These are phyloP conservation scores for Nicotiana rustica DNA, from an alignment of 305 asterid genomes.

Conservation along the genomic window DNA sequence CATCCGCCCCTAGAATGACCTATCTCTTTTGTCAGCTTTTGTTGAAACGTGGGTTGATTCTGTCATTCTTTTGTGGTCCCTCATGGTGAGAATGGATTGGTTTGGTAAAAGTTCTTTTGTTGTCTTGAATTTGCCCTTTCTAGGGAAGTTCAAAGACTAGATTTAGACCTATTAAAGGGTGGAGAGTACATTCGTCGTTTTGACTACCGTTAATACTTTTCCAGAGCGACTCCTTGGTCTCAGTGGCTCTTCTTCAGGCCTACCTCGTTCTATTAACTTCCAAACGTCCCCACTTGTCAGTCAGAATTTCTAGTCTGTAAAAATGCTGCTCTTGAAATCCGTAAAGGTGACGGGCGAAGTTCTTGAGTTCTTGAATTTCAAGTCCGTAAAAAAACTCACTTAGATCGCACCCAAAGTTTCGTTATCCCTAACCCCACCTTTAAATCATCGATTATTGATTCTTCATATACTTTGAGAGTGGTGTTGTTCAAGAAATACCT, in stretches of 20 bases:
- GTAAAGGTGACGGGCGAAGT: slow-evolving; percentile 3
- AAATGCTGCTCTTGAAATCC: slow-evolving; percentile 24
- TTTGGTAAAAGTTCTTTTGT: background rate
- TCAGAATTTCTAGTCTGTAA: slow-evolving; percentile 23
- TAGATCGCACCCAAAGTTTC: no score
- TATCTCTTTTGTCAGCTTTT: no score
- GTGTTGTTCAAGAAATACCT: no score
- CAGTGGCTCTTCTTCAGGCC: background rate
- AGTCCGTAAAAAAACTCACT: no score
- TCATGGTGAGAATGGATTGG: background rate
- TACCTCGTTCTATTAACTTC: background rate
- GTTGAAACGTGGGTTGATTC: no score
- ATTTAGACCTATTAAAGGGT: background rate
- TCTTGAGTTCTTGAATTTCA: slow-evolving; percentile 14
- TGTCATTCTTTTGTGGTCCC: no score
- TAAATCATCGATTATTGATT: no score
- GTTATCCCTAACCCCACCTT: no score
- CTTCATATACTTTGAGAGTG: no score
- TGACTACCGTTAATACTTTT: background rate
- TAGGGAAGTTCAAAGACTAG: slow-evolving; percentile 24
- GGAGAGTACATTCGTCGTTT: background rate
- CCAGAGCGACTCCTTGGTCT: background rate
- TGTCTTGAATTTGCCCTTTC: slow-evolving; percentile 1
- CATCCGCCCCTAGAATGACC: no score
- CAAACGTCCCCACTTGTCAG: slow-evolving; percentile 9